Conservation (phyloP, 1,284 basidiomycete genomes). For the Trametes sp. region DNA sequence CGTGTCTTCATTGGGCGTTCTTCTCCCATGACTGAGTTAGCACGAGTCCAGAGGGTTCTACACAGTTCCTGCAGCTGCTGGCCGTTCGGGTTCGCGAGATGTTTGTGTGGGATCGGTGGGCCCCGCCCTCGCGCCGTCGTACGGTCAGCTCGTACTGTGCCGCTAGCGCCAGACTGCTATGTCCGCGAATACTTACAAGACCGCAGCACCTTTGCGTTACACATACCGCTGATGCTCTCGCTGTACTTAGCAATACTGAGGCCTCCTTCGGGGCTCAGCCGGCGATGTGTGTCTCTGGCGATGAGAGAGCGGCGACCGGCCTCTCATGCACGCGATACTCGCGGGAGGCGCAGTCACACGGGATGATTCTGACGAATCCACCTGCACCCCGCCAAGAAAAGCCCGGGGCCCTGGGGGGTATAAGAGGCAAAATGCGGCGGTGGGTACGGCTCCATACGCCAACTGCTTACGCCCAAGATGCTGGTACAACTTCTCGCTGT, state of each 20-base stretch:
- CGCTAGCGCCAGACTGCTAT: not conserved
- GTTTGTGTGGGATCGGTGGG: not conserved
- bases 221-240: not conserved
- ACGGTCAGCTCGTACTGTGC: not conserved
- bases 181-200: not conserved
- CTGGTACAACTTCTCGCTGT: slow-evolving; percentile 11
- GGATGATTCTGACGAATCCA: slow-evolving; percentile 4
- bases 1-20: not conserved
- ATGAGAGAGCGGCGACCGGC: slow-evolving; percentile 8
- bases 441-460: not conserved
- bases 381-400: slow-evolving; percentile 17
- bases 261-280: too few relatives aligned
- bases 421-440: slow-evolving; percentile 4
- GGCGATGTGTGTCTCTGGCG: not conserved
- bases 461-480: slow-evolving; percentile 10
- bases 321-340: slow-evolving; percentile 11
- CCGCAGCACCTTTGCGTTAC: not conserved
- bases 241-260: too few relatives aligned
- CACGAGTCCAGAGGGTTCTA: not conserved
- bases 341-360: slow-evolving; percentile 13
- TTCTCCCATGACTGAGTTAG: not conserved
- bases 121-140: too few relatives aligned
- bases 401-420: slow-evolving; percentile 4
- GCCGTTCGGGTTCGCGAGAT: not conserved
- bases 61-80: not conserved